phyloP scores from a whole-genome alignment of 331 rosid species.

The Stylosanthes scabra region DNA sequence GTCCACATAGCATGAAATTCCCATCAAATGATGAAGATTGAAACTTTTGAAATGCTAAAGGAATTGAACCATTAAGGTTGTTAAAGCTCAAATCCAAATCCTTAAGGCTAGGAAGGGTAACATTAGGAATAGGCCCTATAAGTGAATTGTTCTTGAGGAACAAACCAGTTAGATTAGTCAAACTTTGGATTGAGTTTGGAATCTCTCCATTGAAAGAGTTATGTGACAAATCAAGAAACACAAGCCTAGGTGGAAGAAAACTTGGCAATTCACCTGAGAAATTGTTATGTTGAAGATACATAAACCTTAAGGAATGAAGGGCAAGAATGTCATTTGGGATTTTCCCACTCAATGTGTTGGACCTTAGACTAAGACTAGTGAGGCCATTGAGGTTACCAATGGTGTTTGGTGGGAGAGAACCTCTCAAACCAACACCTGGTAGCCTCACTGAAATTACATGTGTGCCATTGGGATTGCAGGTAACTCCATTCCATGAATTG shows the following conservation, averaged over 20 bases:
- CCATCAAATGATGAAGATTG: constrained; percentile 71
- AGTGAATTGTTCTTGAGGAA: constrained; percentile 76
- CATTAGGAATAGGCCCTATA: constrained; percentile 67
- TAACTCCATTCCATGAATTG: constrained; percentile 81
- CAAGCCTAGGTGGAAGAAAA: constrained; percentile 56
- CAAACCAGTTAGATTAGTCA: constrained; percentile 58
- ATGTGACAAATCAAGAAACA: constrained; percentile 70
- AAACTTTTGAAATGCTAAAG: constrained; percentile 60
- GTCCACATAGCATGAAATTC: constrained; percentile 73
- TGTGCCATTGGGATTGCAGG: constrained; percentile 56
- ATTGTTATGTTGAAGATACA: constrained; percentile 72
- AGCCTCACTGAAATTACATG: constrained; percentile 70
- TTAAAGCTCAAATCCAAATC: constrained; percentile 81
- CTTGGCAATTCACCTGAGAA: constrained; percentile 70
- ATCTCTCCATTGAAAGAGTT: constrained; percentile 75
- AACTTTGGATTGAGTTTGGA: constrained; percentile 58
- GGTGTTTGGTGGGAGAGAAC: constrained; percentile 72
- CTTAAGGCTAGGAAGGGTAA: constrained; percentile 60
- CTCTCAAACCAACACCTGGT: constrained; percentile 74
- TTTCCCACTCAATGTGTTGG: constrained; percentile 68
- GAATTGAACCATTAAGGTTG: constrained; percentile 74
- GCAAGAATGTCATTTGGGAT: constrained; percentile 73
- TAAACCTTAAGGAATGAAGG: constrained; percentile 66
- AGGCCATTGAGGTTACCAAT: constrained; percentile 72
- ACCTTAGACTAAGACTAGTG: constrained; percentile 72